These are phyloP conservation scores for Colletotrichum gloeosporioides DNA, from an alignment of 2,329 filamentous ascomycete species.

Conservation along the genomic window DNA sequence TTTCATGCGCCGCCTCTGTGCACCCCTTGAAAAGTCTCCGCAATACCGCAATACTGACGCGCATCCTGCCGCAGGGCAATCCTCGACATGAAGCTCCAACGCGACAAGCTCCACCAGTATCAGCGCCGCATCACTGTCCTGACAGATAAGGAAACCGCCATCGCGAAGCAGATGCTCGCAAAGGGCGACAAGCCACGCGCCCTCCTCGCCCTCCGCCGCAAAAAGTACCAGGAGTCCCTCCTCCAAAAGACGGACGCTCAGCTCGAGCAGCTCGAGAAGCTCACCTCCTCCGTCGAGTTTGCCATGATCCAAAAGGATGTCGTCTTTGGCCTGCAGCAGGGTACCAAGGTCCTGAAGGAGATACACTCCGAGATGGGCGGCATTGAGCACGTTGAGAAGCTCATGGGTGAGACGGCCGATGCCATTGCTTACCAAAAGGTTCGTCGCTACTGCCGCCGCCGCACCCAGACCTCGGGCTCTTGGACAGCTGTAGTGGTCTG, in stretches of 20 bases:
- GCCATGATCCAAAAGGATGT: slow-evolving; percentile 97
- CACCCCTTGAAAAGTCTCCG: not conserved
- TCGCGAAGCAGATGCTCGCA: slow-evolving; percentile 83
- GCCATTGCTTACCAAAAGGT: slow-evolving; percentile 91
- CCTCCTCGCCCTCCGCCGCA: slow-evolving; percentile 85
- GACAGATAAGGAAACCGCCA: slow-evolving; percentile 84
- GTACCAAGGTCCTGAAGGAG: slow-evolving; percentile 85
- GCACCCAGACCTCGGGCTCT: not conserved
- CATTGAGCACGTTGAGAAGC: slow-evolving; percentile 89
- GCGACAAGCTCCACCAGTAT: slow-evolving; percentile 96
- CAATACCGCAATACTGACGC: not conserved
- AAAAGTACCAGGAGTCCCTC: slow-evolving; percentile 95
- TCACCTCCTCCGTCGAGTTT: slow-evolving; percentile 92
- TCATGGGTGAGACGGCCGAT: slow-evolving; percentile 92
- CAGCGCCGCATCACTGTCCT: slow-evolving; percentile 88
- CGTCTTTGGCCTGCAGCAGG: slow-evolving; percentile 89
- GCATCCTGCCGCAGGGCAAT: slow-evolving; percentile 73
- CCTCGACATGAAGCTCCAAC: slow-evolving; percentile 96
- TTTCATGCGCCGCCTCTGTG: slow-evolving; percentile 16
- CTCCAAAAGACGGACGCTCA: slow-evolving; percentile 90
- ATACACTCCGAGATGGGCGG: slow-evolving; percentile 97
- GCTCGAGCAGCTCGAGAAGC: slow-evolving; percentile 89
- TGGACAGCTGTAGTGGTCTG: not conserved
- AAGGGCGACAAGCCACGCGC: slow-evolving; percentile 82
- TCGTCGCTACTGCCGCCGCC: slow-evolving; percentile 30